phyloP scores from a whole-genome alignment of 208 protist species.

The Acanthamoeba triangularis region DNA sequence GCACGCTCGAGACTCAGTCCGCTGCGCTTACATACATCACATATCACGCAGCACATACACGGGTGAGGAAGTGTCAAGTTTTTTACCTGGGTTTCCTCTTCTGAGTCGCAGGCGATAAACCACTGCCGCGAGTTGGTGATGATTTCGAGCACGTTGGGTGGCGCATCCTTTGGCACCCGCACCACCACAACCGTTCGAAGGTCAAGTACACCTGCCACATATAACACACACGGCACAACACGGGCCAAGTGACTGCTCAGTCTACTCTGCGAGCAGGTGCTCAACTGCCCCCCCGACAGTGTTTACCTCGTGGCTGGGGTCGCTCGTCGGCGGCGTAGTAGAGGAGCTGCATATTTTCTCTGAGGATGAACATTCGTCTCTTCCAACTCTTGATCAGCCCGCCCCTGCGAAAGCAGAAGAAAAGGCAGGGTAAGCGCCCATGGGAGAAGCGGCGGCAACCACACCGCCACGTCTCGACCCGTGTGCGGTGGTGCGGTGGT shows the following conservation, averaged over 20 bases:
- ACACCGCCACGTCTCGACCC: no score
- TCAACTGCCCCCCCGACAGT: no score
- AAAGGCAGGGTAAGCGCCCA: neutral
- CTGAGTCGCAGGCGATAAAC: constrained; percentile 9
- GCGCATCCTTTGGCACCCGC: constrained; percentile 24
- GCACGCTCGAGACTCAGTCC: neutral
- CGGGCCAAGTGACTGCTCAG: neutral
- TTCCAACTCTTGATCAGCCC: constrained; percentile 61
- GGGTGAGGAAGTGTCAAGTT: no score
- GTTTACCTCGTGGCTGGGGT: constrained; percentile 18
- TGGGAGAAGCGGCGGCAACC: no score
- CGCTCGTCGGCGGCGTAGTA: constrained; percentile 56
- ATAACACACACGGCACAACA: neutral
- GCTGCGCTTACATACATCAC: no score
- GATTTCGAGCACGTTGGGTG: neutral
- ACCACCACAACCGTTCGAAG: constrained; percentile 8
- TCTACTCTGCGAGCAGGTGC: neutral
- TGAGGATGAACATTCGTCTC: constrained; percentile 16
- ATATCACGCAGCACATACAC: no score
- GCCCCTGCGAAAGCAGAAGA: neutral
- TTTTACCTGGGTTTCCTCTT: neutral
- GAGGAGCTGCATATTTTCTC: constrained; percentile 50
- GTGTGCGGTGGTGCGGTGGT: neutral
- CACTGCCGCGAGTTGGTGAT: constrained; percentile 2
- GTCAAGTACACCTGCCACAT: neutral